Evolutionary conservation across 2,329 filamentous ascomycete species (phyloP).

Genomic region (Thyridium curvatum): DNA sequence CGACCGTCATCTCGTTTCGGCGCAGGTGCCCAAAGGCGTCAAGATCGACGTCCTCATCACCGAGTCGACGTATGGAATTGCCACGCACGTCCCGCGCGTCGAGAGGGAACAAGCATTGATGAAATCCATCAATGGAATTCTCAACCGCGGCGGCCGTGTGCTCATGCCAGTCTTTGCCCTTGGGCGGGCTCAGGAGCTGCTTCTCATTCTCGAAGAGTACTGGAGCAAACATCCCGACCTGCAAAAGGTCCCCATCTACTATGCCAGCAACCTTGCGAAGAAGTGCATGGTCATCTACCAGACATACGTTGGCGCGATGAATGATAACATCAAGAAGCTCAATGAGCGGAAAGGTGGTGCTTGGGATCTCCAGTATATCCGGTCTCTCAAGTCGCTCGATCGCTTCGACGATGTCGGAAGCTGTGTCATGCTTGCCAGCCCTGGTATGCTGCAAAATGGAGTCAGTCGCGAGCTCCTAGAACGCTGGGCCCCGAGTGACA

Average conservation of each 20-base stretch:
- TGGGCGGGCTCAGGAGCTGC: conserved; percentile 85
- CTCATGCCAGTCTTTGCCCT: conserved; percentile 94
- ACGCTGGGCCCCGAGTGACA: conserved; percentile 90
- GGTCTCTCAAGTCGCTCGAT: conserved; percentile 86
- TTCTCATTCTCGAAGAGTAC: conserved; percentile 94
- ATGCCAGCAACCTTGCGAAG: conserved; percentile 87
- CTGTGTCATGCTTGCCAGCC: conserved; percentile 95
- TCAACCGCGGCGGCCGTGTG: conserved; percentile 87
- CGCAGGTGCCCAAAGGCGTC: conserved; percentile 79
- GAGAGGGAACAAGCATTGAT: conserved; percentile 91
- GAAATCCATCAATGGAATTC: conserved; percentile 86
- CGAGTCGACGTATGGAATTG: conserved; percentile 94
- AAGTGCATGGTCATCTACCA: conserved; percentile 99
- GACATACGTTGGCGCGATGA: conserved; percentile 97
- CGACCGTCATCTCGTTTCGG: conserved; percentile 91
- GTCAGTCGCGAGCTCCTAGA: conserved; percentile 90
- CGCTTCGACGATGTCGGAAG: conserved; percentile 93
- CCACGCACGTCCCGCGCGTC: conserved; percentile 81
- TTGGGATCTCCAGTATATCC: conserved; percentile 95
- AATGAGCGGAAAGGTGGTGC: conserved; percentile 81
- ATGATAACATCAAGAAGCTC: conserved; percentile 96
- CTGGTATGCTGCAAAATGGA: conserved; percentile 97
- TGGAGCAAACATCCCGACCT: conserved; percentile 86
- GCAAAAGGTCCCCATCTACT: conserved; percentile 92
- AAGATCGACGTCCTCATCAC: conserved; percentile 96